Conservation (phyloP, 495 filamentous ascomycete genomes). For the Cenococcum geophilum region DNA sequence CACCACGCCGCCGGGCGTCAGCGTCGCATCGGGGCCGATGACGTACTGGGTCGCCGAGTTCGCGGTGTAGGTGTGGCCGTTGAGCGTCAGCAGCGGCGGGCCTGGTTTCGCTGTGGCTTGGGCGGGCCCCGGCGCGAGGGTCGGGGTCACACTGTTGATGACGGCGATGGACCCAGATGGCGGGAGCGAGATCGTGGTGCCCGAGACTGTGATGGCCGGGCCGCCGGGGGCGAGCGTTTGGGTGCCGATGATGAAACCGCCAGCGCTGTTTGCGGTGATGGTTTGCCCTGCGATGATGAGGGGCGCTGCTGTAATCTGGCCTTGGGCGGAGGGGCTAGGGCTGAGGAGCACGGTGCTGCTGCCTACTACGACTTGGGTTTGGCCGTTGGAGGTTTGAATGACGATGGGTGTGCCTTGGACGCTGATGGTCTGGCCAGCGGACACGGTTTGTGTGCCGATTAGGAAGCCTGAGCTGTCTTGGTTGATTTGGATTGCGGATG, state of each 20-base stretch:
- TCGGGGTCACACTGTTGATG: conserved; percentile 21
- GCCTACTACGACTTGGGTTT: conserved; percentile 15
- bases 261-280: conserved; percentile 9
- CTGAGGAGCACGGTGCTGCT: conserved; percentile 12
- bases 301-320: conserved; percentile 9
- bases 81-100: conserved; percentile 14
- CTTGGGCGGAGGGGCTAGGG: neutral
- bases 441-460: conserved; percentile 16
- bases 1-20: conserved; percentile 22
- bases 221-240: conserved; percentile 29
- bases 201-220: conserved; percentile 24
- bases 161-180: conserved; percentile 23
- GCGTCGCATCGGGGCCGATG: conserved; percentile 22
- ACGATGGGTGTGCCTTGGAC: conserved; percentile 25
- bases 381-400: conserved; percentile 16
- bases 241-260: conserved; percentile 14
- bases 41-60: conserved; percentile 24
- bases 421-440: conserved; percentile 20
- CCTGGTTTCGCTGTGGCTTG: conserved; percentile 7
- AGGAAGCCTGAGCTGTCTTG: conserved; percentile 4
- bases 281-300: conserved; percentile 15
- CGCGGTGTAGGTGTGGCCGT: conserved; percentile 17
- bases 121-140: conserved; percentile 2
- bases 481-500: conserved; percentile 21
- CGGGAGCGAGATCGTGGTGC: conserved; percentile 23